These are phyloP conservation scores for Cairneyella variabilis DNA, from an alignment of 495 filamentous ascomycete species.

Conservation along the genomic window DNA sequence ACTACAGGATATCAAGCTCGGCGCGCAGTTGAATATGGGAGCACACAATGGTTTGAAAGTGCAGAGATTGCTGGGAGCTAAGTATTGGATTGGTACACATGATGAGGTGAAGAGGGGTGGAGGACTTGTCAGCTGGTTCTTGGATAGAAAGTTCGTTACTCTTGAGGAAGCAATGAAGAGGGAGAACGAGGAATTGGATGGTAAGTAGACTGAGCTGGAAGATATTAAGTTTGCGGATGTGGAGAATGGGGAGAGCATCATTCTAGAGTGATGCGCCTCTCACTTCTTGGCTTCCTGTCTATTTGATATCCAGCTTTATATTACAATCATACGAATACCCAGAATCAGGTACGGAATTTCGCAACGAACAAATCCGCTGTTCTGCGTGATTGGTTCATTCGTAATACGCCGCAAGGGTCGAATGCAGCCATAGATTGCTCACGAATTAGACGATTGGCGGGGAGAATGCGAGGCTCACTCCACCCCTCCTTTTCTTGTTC, in stretches of 20 bases:
- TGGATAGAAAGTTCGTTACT: slow-evolving; percentile 39
- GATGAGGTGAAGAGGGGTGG: slow-evolving; percentile 52
- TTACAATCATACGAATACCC: no score
- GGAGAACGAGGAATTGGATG: slow-evolving; percentile 25
- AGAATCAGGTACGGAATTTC: no score
- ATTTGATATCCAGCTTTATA: no score
- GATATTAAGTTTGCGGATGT: slow-evolving; percentile 27
- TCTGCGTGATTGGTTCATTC: no score
- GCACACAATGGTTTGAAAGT: slow-evolving; percentile 48
- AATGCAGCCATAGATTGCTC: no score
- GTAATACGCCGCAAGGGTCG: no score
- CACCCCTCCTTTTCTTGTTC: no score
- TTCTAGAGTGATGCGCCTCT: no score
- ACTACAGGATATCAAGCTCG: slow-evolving; percentile 47
- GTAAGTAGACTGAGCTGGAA: slow-evolving; percentile 21
- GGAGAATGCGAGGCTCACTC: no score
- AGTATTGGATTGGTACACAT: slow-evolving; percentile 56
- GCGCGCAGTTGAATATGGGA: slow-evolving; percentile 50
- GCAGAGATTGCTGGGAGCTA: slow-evolving; percentile 40
- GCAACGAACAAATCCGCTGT: no score
- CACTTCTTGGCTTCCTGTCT: no score
- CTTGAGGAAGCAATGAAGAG: slow-evolving; percentile 43
- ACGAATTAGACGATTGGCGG: no score
- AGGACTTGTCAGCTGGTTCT: slow-evolving; percentile 45
- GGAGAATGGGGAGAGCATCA: slow-evolving; percentile 36